Evolutionary conservation across 371 early-diverging fungal genomes (phyloP), one percentile per base, ranked within the genome.

Genomic region (Actinomortierella ambigua): DNA sequence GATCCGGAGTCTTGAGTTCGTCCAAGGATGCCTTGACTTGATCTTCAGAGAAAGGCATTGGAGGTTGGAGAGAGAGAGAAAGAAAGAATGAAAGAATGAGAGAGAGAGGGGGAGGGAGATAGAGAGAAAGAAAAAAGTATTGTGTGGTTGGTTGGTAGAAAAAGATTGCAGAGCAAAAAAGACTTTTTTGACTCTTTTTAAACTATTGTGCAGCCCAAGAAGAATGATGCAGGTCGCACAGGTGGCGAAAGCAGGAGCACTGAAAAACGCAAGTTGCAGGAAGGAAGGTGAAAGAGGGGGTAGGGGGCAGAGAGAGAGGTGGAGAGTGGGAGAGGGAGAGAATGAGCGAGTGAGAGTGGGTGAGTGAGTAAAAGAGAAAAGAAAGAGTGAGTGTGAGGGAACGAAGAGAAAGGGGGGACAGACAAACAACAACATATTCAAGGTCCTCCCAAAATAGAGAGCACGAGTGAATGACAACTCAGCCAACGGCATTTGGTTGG

Each of bases 1-100:
- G 44, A 41, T 71, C 50, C 14, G 65, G 71, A 0, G 18, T 43
- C 27, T 48, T 59, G 18, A 71, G 54, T 52, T 71, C 71, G 15
- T 43, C 43, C 18, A 71, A 15, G 3, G 71, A 62, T 17, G 57
- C 55, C n/a, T 52, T 54, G 39, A 62, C 66, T 49, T 71, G 63
- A 0, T 61, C 66, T 55, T 55, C 55, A 29, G 55, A 40, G 23
- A 61, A 61, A 6, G 55, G 55, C 55, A 18, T 27, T 28, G 26
- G 14, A 14, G 7, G 14, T 22, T 50, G 7, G 51, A 27, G 42
- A 20, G 24, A 41, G 17, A 41, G 39, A 20, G 42, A 23, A 34
- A 34, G 34, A 34, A 34, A 34, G 34, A 34, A 34, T 34, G 4
- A 11, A 34, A 11, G 7, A 6, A 34, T 11, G 11, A 34, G 7